A percentile compares a stretch with the other conserved stretches of the same genome.
phyloP scores from a whole-genome alignment of 2,329 filamentous ascomycete species.

The Ophiocordyceps camponoti-floridani region DNA sequence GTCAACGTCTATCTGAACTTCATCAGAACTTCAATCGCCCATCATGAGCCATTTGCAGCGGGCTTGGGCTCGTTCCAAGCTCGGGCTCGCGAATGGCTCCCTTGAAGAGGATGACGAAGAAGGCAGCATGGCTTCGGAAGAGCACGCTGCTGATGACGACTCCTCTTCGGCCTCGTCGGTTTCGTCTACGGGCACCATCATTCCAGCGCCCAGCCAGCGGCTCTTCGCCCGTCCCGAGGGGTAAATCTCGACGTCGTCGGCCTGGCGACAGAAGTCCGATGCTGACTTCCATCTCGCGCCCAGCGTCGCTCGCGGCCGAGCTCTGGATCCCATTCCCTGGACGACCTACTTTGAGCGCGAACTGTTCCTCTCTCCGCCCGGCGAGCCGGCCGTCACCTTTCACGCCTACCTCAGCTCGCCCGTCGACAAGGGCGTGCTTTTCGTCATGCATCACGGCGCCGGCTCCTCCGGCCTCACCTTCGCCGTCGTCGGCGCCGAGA shows the following conservation, averaged over 20 bases:
- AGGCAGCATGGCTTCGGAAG: neutral
- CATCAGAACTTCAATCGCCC: slow-evolving; percentile 1
- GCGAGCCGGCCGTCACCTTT: slow-evolving; percentile 36
- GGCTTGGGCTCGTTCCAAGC: slow-evolving; percentile 60
- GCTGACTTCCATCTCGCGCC: slow-evolving; percentile 2
- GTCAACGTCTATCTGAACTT: neutral
- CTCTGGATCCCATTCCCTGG: slow-evolving; percentile 58
- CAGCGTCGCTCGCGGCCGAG: slow-evolving; percentile 31
- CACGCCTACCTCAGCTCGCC: slow-evolving; percentile 85
- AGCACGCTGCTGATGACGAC: slow-evolving; percentile 34
- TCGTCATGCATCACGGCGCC: slow-evolving; percentile 88
- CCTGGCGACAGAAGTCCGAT: neutral
- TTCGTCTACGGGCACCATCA: slow-evolving; percentile 82
- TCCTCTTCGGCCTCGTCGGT: slow-evolving; percentile 65
- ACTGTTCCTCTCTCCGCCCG: slow-evolving; percentile 45
- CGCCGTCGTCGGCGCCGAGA: slow-evolving; percentile 59
- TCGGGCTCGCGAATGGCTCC: slow-evolving; percentile 34
- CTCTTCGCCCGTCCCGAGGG: slow-evolving; percentile 54
- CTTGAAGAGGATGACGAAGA: slow-evolving; percentile 16
- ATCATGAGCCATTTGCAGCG: slow-evolving; percentile 69
- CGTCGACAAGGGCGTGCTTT: slow-evolving; percentile 55
- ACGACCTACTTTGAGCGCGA: slow-evolving; percentile 83
- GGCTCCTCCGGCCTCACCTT: slow-evolving; percentile 90
- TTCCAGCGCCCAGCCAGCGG: slow-evolving; percentile 56
- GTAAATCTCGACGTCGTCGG: slow-evolving; percentile 19